Evolutionary conservation across 2,329 filamentous ascomycete species (phyloP).

Genomic region (Penicillium sp.): DNA sequence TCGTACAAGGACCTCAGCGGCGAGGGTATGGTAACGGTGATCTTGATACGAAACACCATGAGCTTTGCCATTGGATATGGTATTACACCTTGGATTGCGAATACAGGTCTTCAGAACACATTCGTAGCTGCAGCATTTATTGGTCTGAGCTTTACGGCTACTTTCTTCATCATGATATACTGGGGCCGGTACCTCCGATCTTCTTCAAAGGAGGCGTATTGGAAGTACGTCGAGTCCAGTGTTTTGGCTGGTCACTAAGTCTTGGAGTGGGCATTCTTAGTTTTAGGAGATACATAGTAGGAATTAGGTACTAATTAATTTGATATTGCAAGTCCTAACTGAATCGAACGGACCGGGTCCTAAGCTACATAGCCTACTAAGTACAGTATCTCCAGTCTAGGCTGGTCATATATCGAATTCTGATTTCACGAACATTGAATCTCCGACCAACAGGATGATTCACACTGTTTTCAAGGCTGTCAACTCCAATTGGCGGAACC

Average conservation of each 20-base stretch:
- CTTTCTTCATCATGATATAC: not conserved
- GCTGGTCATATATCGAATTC: too few species aligned
- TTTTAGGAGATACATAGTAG: too few species aligned
- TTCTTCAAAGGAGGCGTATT: not conserved
- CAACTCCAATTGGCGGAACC: slow-evolving; percentile 10
- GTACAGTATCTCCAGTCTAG: too few species aligned
- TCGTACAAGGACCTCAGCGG: slow-evolving; percentile 27
- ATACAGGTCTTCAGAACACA: not conserved
- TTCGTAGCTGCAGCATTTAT: not conserved
- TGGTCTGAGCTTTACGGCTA: not conserved
- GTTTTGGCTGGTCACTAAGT: not conserved
- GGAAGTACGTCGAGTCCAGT: not conserved
- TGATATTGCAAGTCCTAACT: too few species aligned
- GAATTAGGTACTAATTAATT: too few species aligned
- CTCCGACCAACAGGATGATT: slow-evolving; percentile 4
- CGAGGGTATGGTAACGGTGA: slow-evolving; percentile 32
- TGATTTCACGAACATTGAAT: too few species aligned
- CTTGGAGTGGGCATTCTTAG: too few species aligned
- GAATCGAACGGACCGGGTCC: too few species aligned
- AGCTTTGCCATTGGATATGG: slow-evolving; percentile 10
- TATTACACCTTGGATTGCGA: not conserved
- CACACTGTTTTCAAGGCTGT: slow-evolving; percentile 1
- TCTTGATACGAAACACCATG: slow-evolving; percentile 39
- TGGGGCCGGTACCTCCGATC: not conserved
- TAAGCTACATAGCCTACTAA: too few species aligned